A percentile compares a stretch with the other conserved stretches of the same genome.
Evolutionary conservation across 2,329 filamentous ascomycete species (phyloP).

Genomic region (Fusarium sp.): DNA sequence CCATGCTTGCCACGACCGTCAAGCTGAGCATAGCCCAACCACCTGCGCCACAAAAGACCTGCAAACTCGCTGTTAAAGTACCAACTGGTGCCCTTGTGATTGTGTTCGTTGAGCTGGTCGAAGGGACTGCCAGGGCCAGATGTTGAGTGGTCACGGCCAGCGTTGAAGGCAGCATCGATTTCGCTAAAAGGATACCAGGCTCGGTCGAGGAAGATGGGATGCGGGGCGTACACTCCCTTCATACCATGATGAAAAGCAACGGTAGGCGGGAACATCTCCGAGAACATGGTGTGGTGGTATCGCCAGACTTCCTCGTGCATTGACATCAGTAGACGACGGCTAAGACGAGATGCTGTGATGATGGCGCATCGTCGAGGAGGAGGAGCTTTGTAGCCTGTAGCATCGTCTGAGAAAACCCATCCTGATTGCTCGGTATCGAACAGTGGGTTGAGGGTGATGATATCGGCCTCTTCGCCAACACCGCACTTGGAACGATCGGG

Average conservation of each 20-base stretch:
- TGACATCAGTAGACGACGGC: conserved; percentile 70
- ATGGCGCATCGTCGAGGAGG: conserved; percentile 76
- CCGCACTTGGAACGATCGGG: conserved; percentile 66
- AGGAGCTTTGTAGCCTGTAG: conserved; percentile 75
- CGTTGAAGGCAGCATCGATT: conserved; percentile 82
- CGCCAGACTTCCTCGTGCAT: conserved; percentile 81
- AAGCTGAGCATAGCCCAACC: conserved; percentile 72
- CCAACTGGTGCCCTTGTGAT: conserved; percentile 84
- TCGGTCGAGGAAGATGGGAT: conserved; percentile 83
- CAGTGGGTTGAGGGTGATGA: conserved; percentile 81
- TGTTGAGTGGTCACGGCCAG: conserved; percentile 73
- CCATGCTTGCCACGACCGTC: conserved; percentile 62
- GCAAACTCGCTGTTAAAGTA: conserved; percentile 86
- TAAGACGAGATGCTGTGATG: conserved; percentile 76
- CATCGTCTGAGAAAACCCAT: conserved; percentile 77
- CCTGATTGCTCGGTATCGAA: conserved; percentile 78
- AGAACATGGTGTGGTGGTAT: conserved; percentile 77
- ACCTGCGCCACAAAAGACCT: conserved; percentile 80
- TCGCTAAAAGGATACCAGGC: conserved; percentile 74
- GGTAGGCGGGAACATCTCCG: conserved; percentile 81
- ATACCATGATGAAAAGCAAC: conserved; percentile 79
- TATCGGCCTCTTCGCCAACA: conserved; percentile 76
- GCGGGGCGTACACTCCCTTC: conserved; percentile 83
- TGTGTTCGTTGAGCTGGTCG: conserved; percentile 78
- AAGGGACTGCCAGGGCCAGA: conserved; percentile 75